Evolutionary conservation across 257 asterid genomes (phyloP), one percentile per base, ranked within the genome.

Genomic region (Solanum sparsipilum): DNA sequence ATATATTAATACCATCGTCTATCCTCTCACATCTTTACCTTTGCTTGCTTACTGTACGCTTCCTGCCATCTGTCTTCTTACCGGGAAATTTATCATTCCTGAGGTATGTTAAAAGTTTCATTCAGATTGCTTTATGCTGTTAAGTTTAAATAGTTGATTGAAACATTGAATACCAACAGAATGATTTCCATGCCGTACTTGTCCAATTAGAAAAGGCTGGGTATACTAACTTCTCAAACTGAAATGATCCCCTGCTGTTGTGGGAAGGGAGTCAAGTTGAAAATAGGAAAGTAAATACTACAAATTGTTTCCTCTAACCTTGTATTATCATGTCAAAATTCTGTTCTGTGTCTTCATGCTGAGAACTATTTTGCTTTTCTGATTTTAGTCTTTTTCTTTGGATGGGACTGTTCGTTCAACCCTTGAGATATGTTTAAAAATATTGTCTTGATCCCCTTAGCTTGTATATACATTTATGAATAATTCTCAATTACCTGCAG

Each of bases 21-120:
- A 96, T 90, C 99, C 98, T 3, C 90, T 96, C 90, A 95, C 99
- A 36, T 96, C 99, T 13, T 90, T 95, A 63, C 98, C 99, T 2
- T 88, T 96, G 92, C 89, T 96, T 75, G 97, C 97, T 46, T 96
- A 96, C 87, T 95, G 99, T 70, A 46, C 93, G n/a, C 99, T 96
- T 84, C 99, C 99, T 44, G 93, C 99, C 73, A 90, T 96, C 86
- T 96, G 98, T 91, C 98, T 96, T 81, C 98, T 94, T 60, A 96
- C 98, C 2, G 93, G 93, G 85, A 96, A 96, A 88, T 95, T 96
- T 48, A 96, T 96, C 90, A 94, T 95, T 89, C 98, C 98, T 0
- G 95, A 94, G 96, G 98, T 94, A 89, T 88, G 75, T 71, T 20
- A 36, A 87, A 46, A 13, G n/a, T 88, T 60, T 60, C 70, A 18